These are phyloP conservation scores for Sesbania bispinosa DNA, from an alignment of 306 rosid species.

Conservation along the genomic window DNA sequence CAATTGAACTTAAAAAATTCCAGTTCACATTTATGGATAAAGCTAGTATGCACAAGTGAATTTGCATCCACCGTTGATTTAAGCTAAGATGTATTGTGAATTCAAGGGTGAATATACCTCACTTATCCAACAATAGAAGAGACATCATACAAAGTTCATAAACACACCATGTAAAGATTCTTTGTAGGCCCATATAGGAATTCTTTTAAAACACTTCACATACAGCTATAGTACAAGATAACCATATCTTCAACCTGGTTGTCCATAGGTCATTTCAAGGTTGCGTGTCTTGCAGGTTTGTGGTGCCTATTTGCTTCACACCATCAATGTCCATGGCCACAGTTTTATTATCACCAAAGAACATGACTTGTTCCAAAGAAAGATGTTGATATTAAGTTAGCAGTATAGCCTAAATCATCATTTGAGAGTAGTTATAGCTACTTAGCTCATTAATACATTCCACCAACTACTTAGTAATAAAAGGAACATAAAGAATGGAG, in stretches of 20 bases:
- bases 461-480: no score
- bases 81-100: no score
- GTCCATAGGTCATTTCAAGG: slow-evolving; percentile 25
- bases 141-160: no score
- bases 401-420: background rate
- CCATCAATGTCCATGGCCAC: background rate
- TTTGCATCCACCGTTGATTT: no score
- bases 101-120: no score
- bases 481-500: background rate
- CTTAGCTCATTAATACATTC: no score
- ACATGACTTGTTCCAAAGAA: background rate
- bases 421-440: background rate
- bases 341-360: background rate
- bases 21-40: background rate
- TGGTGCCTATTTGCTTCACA: no score
- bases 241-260: background rate
- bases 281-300: slow-evolving; percentile 18
- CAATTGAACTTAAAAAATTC: background rate
- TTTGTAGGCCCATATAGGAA: background rate
- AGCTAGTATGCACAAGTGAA: no score
- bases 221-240: background rate
- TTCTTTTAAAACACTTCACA: background rate
- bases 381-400: background rate
- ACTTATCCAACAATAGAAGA: no score
- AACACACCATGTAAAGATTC: background rate